A percentile compares a stretch with the other conserved stretches of the same genome.
phyloP scores from a whole-genome alignment of 2,329 filamentous ascomycete genomes.

The Davidsoniella neocaledoniae region DNA sequence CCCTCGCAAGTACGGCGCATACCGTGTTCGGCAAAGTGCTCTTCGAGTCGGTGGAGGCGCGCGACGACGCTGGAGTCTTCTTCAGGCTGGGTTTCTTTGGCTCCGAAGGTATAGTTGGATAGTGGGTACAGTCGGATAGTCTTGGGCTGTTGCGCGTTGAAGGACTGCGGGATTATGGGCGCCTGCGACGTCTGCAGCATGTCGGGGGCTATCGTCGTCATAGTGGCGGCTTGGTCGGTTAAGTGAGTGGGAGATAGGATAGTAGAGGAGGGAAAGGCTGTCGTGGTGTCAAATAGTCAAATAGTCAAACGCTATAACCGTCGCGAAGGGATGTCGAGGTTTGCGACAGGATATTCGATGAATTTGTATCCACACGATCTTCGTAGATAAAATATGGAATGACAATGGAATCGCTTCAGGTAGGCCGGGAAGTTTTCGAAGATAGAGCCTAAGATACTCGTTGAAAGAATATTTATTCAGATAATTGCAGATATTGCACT shows the following conservation, averaged over 20 bases:
- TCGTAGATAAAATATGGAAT: too few relatives aligned
- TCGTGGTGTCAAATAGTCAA: too few relatives aligned
- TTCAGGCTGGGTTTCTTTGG: constrained; percentile 95
- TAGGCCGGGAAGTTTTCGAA: too few relatives aligned
- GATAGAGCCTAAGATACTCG: too few relatives aligned
- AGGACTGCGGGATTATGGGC: constrained; percentile 63
- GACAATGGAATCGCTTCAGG: too few relatives aligned
- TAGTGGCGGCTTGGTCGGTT: constrained; percentile 22
- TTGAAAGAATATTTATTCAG: too few relatives aligned
- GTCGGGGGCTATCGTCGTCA: constrained; percentile 71
- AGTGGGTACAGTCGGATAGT: constrained; percentile 87
- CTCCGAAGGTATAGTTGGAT: constrained; percentile 97
- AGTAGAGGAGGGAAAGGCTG: neutral
- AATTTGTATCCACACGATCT: too few relatives aligned
- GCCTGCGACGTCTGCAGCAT: constrained; percentile 62
- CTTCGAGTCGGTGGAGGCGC: constrained; percentile 81
- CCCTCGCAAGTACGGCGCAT: constrained; percentile 97
- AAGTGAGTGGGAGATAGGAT: neutral
- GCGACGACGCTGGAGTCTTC: constrained; percentile 93
- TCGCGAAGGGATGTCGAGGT: too few relatives aligned
- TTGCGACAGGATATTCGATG: too few relatives aligned
- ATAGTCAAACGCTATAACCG: too few relatives aligned
- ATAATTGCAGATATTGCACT: too few relatives aligned
- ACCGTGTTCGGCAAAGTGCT: constrained; percentile 80
- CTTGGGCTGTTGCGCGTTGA: constrained; percentile 76